Base-by-base conservation (phyloP, 2,329 filamentous ascomycete genomes). In the Fusarium sp. region DNA sequence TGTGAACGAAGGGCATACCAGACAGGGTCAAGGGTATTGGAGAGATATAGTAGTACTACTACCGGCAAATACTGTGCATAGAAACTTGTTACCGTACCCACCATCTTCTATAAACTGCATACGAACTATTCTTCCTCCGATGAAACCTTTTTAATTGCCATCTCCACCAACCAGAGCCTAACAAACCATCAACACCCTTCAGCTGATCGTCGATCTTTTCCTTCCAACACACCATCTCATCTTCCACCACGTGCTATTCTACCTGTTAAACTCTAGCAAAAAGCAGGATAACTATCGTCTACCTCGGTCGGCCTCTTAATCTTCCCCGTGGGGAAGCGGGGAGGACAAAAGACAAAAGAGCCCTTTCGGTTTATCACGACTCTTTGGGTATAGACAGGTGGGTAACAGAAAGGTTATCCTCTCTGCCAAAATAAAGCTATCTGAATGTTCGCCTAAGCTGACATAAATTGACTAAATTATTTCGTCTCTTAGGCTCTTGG, bases 291-390 rank as follows among this genome's bases (percentile, higher is more conserved):
- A 16, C n/a, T 23, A 30, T n/a, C 34, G 50, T 18, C 20, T 57
- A 51, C 68, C 68, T 71, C 68, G 68, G 68, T 21, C 59, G 49
- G 41, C 18, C 34, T 25, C 47, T 63, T 55, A 50, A 27, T 14
- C 61, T 61, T 48, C 67, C 53, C 72, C 68, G 57, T 61, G 57
- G 68, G 65, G 66, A 71, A 74, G 60, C 63, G 68, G 68, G 68
- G 28, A 42, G 34, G n/a, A 7, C 41, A 27, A 62, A 21, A 27
- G 27, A 40, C 41, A 30, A 62, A 21, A 27, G 27, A 40, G 23
- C 41, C 27, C 47, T 54, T 18, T 70, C 71, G 71, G 71, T 42
- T 18, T 18, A 13, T 53, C 57, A 32, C 16, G 43, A 61, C 69
- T 51, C 55, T 74, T 74, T 72, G 20, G 60, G 72, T 21, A 55